A percentile compares a stretch with the other conserved stretches of the same genome.
phyloP scores from a whole-genome alignment of 1,139 yeast genomes.

The Geotrichum bryndzae region DNA sequence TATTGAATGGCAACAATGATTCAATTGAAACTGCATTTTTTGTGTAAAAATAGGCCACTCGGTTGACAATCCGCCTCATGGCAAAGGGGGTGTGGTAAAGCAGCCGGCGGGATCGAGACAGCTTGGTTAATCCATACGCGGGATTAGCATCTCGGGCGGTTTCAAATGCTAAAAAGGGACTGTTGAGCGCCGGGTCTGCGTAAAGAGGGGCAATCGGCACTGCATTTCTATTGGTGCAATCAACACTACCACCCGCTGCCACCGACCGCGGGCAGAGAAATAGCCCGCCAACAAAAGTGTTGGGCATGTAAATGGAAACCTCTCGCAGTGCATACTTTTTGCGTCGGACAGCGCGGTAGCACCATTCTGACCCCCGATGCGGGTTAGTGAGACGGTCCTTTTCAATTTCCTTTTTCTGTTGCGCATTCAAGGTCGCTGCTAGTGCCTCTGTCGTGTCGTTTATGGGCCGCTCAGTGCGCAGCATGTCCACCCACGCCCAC shows the following conservation, averaged over 20 bases:
- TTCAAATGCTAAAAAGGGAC: slow-evolving; percentile 28
- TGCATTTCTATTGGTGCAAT: slow-evolving; percentile 32
- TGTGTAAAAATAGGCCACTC: slow-evolving; percentile 56
- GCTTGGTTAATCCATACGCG: background rate
- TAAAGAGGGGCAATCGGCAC: slow-evolving; percentile 53
- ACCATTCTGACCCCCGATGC: slow-evolving; percentile 29
- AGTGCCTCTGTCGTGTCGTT: background rate
- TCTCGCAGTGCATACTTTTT: slow-evolving; percentile 51
- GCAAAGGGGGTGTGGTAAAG: background rate
- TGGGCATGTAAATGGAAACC: slow-evolving; percentile 50
- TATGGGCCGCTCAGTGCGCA: background rate
- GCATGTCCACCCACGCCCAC: background rate
- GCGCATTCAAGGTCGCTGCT: background rate
- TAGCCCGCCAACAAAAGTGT: slow-evolving; percentile 60
- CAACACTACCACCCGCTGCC: slow-evolving; percentile 24
- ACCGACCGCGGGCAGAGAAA: slow-evolving; percentile 43
- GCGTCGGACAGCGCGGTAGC: slow-evolving; percentile 60
- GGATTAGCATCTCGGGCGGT: slow-evolving; percentile 3
- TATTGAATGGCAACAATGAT: slow-evolving; percentile 21
- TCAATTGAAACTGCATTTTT: slow-evolving; percentile 29
- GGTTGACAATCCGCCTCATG: slow-evolving; percentile 37
- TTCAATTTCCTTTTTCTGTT: background rate
- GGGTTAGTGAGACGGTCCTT: background rate
- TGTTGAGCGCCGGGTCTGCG: slow-evolving; percentile 43
- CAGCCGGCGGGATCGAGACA: background rate